Base-by-base conservation (phyloP, 371 early-diverging fungal species). In the Apophysomyces trapeziformis region DNA sequence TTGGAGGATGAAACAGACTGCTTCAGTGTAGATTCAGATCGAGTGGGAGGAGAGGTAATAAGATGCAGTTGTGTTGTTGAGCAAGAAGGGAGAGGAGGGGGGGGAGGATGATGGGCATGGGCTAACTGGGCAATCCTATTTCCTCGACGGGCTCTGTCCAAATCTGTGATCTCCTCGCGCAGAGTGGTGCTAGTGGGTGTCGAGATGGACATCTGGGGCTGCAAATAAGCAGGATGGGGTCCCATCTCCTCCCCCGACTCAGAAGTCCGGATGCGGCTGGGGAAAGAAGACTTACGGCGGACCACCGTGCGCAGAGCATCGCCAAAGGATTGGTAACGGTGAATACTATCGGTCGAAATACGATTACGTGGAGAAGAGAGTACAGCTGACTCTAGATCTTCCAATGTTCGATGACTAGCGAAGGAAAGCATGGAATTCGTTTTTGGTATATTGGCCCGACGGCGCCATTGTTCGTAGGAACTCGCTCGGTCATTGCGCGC, bases 401-500 rank as follows among this genome's bases (percentile, higher is more conserved):
- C 54, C 7, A 50, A 26, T 5, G 54, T 50, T 11, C 54, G 54
- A 21, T 50, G 54, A 32, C 59, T 65, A 36, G 57, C 58, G 50
- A 70, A 70, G 1, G 67, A 44, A 16, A 70, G 56, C 70, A 70
- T 70, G 3, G 70, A 70, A 9, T 57, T 63, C 8, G 72, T 67
- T 46, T 71, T 71, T 47, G 59, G 65, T 41, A 71, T 65, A 35
- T 68, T 65, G 13, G 64, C 65, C 37, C 59, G 61, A 21, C 74
- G 61, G 37, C 67, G 64, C 66, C 67, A 60, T 38, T 57, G 62
- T 37, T 73, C 69, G 36, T 45, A 63, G 1, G 65, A 65, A 18
- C 69, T 65, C 45, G 56, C 54, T 5, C 67, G 38, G 26, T 74
- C 70, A 26, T 66, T 38, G 4, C 63, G 47, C 4, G 68, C 61